These are phyloP conservation scores for Aspergillus conjunctus DNA, from an alignment of 495 filamentous ascomycete species.

Conservation along the genomic window DNA sequence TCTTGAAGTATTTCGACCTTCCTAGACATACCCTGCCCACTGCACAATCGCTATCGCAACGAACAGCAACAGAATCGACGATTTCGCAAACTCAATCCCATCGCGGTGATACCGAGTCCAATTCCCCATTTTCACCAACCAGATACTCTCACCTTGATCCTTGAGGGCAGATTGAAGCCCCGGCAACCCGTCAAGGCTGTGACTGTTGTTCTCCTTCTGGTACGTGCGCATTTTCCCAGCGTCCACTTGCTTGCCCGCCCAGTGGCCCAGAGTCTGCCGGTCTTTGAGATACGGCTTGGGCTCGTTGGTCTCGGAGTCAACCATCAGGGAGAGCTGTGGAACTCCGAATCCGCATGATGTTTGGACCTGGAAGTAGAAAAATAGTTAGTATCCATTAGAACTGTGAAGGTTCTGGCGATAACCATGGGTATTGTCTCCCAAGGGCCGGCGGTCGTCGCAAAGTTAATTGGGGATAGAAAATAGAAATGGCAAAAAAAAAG, in stretches of 20 bases:
- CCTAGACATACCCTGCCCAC: slow-evolving; percentile 18
- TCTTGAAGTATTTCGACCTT: not conserved
- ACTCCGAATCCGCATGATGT: slow-evolving; percentile 61
- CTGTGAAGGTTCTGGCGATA: not conserved
- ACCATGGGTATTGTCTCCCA: not conserved
- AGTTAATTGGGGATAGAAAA: not conserved
- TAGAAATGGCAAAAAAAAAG: not conserved
- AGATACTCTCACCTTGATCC: slow-evolving; percentile 17
- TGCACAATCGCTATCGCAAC: slow-evolving; percentile 23
- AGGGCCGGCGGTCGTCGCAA: not conserved
- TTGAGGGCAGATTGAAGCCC: slow-evolving; percentile 46
- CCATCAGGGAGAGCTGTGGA: slow-evolving; percentile 37
- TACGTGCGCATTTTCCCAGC: slow-evolving; percentile 47
- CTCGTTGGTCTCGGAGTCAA: slow-evolving; percentile 26
- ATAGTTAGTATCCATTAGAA: too few species aligned
- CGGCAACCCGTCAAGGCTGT: slow-evolving; percentile 57
- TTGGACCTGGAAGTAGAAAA: slow-evolving; percentile 52
- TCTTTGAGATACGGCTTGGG: slow-evolving; percentile 37
- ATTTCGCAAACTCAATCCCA: slow-evolving; percentile 26
- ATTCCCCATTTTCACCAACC: slow-evolving; percentile 19
- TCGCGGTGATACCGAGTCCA: slow-evolving; percentile 24
- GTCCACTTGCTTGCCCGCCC: slow-evolving; percentile 40
- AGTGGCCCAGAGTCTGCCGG: slow-evolving; percentile 49
- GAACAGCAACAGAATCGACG: slow-evolving; percentile 23
- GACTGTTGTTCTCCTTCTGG: slow-evolving; percentile 48